A percentile compares a stretch with the other conserved stretches of the same genome.
Evolutionary conservation across 495 filamentous ascomycete genomes (phyloP).

Genomic region (Lasiosphaeria miniovina): DNA sequence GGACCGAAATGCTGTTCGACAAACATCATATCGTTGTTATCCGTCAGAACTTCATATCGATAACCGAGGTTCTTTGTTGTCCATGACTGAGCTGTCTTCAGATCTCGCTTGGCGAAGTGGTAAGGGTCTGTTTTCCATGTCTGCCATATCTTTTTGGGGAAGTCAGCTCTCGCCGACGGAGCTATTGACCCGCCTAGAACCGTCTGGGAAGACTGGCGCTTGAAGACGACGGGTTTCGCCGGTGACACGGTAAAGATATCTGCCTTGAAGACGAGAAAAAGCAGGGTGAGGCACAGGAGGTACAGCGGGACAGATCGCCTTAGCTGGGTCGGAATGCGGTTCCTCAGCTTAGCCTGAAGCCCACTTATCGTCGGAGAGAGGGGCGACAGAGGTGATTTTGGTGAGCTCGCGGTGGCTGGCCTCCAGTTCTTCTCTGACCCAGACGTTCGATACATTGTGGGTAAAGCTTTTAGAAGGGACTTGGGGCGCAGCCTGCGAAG

Average conservation of each 20-base stretch:
- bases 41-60: slow-evolving; percentile 61
- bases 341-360: slow-evolving; percentile 24
- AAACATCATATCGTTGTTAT: slow-evolving; percentile 53
- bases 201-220: slow-evolving; percentile 8
- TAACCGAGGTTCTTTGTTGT: slow-evolving; percentile 52
- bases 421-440: slow-evolving; percentile 8
- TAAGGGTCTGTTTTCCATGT: slow-evolving; percentile 60
- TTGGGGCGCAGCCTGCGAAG: not conserved
- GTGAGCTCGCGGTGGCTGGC: slow-evolving; percentile 18
- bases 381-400: slow-evolving; percentile 24
- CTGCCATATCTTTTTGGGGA: slow-evolving; percentile 54
- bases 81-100: slow-evolving; percentile 51
- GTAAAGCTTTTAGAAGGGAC: not conserved
- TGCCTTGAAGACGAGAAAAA: slow-evolving; percentile 38
- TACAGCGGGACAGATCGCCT: slow-evolving; percentile 28
- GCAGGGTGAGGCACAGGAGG: slow-evolving; percentile 23
- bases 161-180: slow-evolving; percentile 1
- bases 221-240: slow-evolving; percentile 3
- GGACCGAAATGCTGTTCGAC: slow-evolving; percentile 55
- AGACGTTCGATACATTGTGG: not conserved
- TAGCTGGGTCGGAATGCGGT: slow-evolving; percentile 32
- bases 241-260: slow-evolving; percentile 22
- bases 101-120: slow-evolving; percentile 52
- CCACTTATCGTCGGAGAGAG: slow-evolving; percentile 22
- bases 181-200: not conserved